Evolutionary conservation across 225 moss, liverwort and hornwort species (phyloP), one percentile per base, ranked within the genome.

Genomic region (Neckera pumila): DNA sequence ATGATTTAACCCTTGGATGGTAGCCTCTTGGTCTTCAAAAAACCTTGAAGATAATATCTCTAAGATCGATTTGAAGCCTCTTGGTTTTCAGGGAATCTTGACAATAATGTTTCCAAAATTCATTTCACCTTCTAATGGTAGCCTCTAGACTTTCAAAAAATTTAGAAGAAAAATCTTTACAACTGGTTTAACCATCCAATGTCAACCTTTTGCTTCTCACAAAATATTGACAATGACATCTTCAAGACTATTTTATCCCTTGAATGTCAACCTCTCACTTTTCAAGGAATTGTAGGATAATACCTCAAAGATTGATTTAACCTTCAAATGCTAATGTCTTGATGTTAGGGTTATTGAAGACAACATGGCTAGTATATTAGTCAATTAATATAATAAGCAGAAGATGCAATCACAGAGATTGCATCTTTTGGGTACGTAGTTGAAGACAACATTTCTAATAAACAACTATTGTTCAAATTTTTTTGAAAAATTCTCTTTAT

Each of bases 11-110:
- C 65, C 6, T 34, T 18, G 0, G 12, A 70, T 14, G 22, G 9
- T 0, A 22, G 5, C 5, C 14, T 70, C 2, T 71, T 27, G 16
- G 10, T 25, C 5, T 16, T 40, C 2, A 42, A 0, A 3, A 9
- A 76, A 76, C 53, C 26, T 78, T 7, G 6, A 56, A 1, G 7
- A 26, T 26, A 78, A 17, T 11, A n/a, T 78, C 17, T 11, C 26
- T 2, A 27, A 57, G 17, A 38, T 9, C 38, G 7, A 38, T 79
- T 57, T 38, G 5, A 18, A n/a, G 7, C 12, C 4, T 57, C 5
- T 38, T 12, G 8, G 5, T n/a, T 38, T 56, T 16, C 0, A 38
- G 0, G 2, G 8, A 57, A 38, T 8, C 27, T 38, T 58, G 2
- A 58, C 57, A 79, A 28, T 38, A 58, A 8, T 27, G 4, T 38